Percentiles rank a stretch among this genome's conserved stretches.
Conservation (phyloP, 768 basidiomycete genomes). For the Cyclocybe aegerita region DNA sequence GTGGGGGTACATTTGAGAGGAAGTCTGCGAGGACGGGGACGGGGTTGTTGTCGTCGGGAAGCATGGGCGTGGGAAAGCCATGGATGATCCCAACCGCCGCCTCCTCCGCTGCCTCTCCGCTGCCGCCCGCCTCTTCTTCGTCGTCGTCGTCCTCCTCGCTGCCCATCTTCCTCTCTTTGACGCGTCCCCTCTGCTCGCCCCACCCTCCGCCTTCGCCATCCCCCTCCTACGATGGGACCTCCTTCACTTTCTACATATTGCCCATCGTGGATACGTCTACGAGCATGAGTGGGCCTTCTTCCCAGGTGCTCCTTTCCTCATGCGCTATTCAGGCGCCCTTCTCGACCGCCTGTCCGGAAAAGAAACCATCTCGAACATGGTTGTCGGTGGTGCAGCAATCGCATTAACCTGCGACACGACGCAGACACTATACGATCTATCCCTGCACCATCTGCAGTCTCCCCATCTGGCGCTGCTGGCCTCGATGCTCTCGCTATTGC, state of each 20-base stretch:
- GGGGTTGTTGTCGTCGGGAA: conserved; percentile 10
- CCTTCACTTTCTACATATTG: conserved; percentile 77
- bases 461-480: conserved; percentile 61
- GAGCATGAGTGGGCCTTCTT: conserved; percentile 92
- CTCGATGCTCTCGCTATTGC: conserved; percentile 68
- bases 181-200: conserved; percentile 31
- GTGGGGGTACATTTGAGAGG: conserved; percentile 57
- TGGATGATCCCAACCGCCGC: conserved; percentile 8
- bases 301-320: conserved; percentile 60
- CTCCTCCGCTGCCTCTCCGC: conserved; percentile 14
- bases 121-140: conserved; percentile 14
- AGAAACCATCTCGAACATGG: conserved; percentile 18
- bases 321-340: conserved; percentile 36
- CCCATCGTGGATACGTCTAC: conserved; percentile 51
- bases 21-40: conserved; percentile 39
- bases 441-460: conserved; percentile 53
- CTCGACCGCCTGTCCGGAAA: conserved; percentile 16
- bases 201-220: conserved; percentile 4
- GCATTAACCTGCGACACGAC: conserved; percentile 41
- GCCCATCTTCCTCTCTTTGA: conserved; percentile 36
- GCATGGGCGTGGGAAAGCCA: conserved; percentile 9
- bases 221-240: conserved; percentile 81
- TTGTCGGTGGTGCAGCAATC: conserved; percentile 37
- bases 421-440: conserved; percentile 54
- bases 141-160: conserved; percentile 27